Evolutionary conservation across 129 eudicot genomes (phyloP), one percentile per base, ranked within the genome.

Genomic region (Helianthus tuberosus): DNA sequence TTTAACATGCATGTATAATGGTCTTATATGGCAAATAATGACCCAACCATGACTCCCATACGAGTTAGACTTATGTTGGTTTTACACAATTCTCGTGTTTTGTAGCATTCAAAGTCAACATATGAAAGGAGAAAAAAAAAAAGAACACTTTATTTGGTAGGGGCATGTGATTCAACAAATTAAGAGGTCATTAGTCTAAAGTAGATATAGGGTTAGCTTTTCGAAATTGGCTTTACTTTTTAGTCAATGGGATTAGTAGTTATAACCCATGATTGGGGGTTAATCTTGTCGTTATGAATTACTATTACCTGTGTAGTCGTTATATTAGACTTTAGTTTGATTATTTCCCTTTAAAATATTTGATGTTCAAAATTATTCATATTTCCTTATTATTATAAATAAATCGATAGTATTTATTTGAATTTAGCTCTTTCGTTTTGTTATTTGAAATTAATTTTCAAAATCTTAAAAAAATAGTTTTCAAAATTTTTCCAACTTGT

Each of bases 211-310:
- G 65, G 32, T 55, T 67, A 67, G 5, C 74, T 54, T 76, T 76
- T 76, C 66, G 43, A 53, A 52, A 41, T 75, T 66, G 58, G 74
- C 38, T 75, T 54, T 66, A 39, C 58, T 14, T 25, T 32, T 47
- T 58, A 29, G 66, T 76, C 67, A 66, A 43, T 76, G 74, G 46
- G 36, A 68, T 55, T 75, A 43, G 67, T 16, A 76, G 68, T 55
- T 66, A 76, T 66, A 48, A 76, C 74, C 80, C 74, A 76, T 76
- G 80, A 76, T 76, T 76, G 66, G 53, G 73, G 79, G 80, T 55
- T 66, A 54, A 76, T 46, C 67, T 61, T 73, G 78, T 73, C 78
- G 38, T 61, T 61, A 13, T 48, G 47, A 48, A 15, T 64, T 55
- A 66, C 54, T 44, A 3, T 1, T 60, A 58, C 8, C 5, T 61